Conservation (phyloP, 2,329 filamentous ascomycete species). For the Penicillium verrucosum region DNA sequence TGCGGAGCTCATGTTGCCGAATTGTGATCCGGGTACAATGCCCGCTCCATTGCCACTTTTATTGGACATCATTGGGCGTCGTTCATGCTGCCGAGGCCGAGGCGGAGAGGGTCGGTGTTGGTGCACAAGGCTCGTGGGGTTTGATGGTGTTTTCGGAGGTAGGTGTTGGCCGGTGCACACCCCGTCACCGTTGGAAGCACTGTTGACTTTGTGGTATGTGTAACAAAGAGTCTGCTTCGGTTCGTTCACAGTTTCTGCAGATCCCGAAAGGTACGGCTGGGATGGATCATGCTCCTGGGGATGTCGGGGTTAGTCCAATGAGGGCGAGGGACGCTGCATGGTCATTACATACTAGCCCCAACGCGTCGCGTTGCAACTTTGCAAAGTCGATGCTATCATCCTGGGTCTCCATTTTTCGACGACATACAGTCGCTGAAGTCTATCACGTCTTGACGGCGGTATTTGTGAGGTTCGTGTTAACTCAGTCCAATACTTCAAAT, state of each 20-base stretch:
- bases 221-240: background rate
- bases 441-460: background rate
- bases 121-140: slow-evolving; percentile 7
- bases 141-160: slow-evolving; percentile 11
- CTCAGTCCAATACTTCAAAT: background rate
- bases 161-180: slow-evolving; percentile 7
- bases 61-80: slow-evolving; percentile 12
- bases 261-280: slow-evolving; percentile 19
- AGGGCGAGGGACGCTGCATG: slow-evolving; percentile 27
- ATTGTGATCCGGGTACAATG: slow-evolving; percentile 20
- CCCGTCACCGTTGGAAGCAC: background rate
- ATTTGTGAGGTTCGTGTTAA: background rate
- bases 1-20: slow-evolving; percentile 34
- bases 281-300: slow-evolving; percentile 29
- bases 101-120: slow-evolving; percentile 3
- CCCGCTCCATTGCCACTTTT: slow-evolving; percentile 10
- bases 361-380: slow-evolving; percentile 41
- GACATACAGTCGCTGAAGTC: background rate
- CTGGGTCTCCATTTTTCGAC: background rate
- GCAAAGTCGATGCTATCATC: slow-evolving; percentile 42
- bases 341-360: slow-evolving; percentile 38
- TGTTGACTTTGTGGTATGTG: slow-evolving; percentile 1
- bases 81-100: slow-evolving; percentile 20
- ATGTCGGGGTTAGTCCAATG: slow-evolving; percentile 29
- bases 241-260: slow-evolving; percentile 8